phyloP scores from a whole-genome alignment of 2,329 filamentous ascomycete genomes.

The Talaromyces sp. region DNA sequence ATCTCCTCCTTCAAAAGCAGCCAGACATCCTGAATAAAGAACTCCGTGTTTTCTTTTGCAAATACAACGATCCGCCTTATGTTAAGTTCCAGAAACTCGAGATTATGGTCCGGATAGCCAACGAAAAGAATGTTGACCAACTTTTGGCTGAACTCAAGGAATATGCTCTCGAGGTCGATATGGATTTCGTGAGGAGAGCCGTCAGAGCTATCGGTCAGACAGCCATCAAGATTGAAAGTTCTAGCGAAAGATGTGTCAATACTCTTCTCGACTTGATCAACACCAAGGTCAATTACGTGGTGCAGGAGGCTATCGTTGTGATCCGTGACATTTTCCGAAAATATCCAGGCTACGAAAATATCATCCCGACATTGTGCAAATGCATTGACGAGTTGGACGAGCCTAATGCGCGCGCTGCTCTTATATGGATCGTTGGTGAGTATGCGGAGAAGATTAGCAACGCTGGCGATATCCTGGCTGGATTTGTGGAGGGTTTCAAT shows the following conservation, averaged over 20 bases:
- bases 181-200: slow-evolving; percentile 94
- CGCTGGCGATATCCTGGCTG: slow-evolving; percentile 86
- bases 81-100: slow-evolving; percentile 97
- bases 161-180: slow-evolving; percentile 96
- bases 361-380: slow-evolving; percentile 93
- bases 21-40: slow-evolving; percentile 97
- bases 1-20: slow-evolving; percentile 90
- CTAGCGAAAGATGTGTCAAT: slow-evolving; percentile 93
- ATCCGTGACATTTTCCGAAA: slow-evolving; percentile 98
- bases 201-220: slow-evolving; percentile 97
- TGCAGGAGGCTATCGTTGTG: slow-evolving; percentile 97
- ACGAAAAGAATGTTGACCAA: slow-evolving; percentile 94
- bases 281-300: slow-evolving; percentile 98
- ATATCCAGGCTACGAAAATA: slow-evolving; percentile 96
- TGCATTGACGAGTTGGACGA: slow-evolving; percentile 97
- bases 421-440: slow-evolving; percentile 99
- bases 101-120: slow-evolving; percentile 99
- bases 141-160: slow-evolving; percentile 92
- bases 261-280: slow-evolving; percentile 90
- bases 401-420: slow-evolving; percentile 79
- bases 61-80: slow-evolving; percentile 98
- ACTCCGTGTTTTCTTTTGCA: slow-evolving; percentile 98
- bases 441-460: slow-evolving; percentile 99
- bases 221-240: slow-evolving; percentile 95
- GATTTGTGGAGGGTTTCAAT: slow-evolving; percentile 90